phyloP scores from a whole-genome alignment of 2,329 filamentous ascomycete genomes.

The Hymenoscyphus infarciens region DNA sequence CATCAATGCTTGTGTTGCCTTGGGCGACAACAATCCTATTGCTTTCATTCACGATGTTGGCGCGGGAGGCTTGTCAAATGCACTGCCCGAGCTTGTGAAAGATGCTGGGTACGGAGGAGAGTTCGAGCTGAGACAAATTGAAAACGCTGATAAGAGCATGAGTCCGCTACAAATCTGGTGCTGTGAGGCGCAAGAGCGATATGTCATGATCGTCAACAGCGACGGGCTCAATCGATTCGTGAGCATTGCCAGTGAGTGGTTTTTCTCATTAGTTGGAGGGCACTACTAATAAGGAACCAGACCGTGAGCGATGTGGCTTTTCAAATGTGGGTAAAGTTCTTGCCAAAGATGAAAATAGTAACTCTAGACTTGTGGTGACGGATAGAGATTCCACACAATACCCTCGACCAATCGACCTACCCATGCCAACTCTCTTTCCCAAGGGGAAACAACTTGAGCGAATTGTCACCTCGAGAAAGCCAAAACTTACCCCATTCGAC shows the following conservation, averaged over 20 bases:
- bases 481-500: constrained; percentile 69
- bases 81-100: constrained; percentile 83
- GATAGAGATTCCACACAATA: constrained; percentile 74
- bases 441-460: constrained; percentile 79
- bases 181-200: constrained; percentile 94
- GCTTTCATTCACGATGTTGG: constrained; percentile 97
- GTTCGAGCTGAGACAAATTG: constrained; percentile 92
- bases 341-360: constrained; percentile 56
- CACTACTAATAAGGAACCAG: constrained; percentile 34
- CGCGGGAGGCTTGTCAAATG: constrained; percentile 80
- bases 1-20: constrained; percentile 86
- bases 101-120: constrained; percentile 87
- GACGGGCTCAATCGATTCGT: constrained; percentile 75
- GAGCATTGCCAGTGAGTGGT: constrained; percentile 54
- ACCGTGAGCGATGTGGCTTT: constrained; percentile 85
- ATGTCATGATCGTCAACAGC: constrained; percentile 83
- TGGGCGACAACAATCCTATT: constrained; percentile 84
- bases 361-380: constrained; percentile 72
- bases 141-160: constrained; percentile 87
- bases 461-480: constrained; percentile 66
- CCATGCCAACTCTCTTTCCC: constrained; percentile 84
- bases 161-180: constrained; percentile 98
- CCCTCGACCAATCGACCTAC: constrained; percentile 79
- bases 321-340: constrained; percentile 83
- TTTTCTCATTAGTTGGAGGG: not conserved